A percentile compares a stretch with the other conserved stretches of the same genome.
These are phyloP conservation scores for Globisporangium paroecandrum DNA, from an alignment of 352 stramenopile species.

Conservation along the genomic window DNA sequence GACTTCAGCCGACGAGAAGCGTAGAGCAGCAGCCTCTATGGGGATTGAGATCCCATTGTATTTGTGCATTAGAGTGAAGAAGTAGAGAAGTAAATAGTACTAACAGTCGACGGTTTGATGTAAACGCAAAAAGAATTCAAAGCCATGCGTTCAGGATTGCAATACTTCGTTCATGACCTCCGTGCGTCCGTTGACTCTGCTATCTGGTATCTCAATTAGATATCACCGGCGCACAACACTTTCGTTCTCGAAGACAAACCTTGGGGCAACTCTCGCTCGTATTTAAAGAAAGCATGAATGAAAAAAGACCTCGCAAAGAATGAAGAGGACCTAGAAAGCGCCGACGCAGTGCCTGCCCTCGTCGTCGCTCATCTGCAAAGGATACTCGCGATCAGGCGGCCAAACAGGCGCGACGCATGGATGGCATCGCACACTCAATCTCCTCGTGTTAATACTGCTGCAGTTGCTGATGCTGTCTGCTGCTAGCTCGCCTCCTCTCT, in stretches of 20 bases:
- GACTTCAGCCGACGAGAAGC: background rate
- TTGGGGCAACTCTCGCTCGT: conserved; percentile 1
- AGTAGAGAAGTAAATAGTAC: background rate
- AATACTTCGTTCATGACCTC: too few relatives aligned
- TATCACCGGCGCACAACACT: too few relatives aligned
- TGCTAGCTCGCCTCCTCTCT: background rate
- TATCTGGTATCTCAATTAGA: too few relatives aligned
- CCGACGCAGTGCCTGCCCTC: background rate
- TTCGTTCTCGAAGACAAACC: background rate
- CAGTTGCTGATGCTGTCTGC: background rate
- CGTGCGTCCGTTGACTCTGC: too few relatives aligned
- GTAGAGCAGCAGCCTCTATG: background rate
- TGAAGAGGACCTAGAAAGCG: background rate
- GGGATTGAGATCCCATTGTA: background rate
- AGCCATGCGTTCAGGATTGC: background rate
- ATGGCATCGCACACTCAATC: background rate
- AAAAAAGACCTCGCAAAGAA: background rate
- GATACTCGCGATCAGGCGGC: background rate
- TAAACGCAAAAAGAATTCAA: background rate
- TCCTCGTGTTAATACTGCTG: background rate
- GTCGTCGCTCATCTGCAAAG: background rate
- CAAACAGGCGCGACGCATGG: background rate
- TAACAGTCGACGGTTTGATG: background rate
- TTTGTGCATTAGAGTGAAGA: background rate
- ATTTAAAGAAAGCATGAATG: conserved; percentile 1